phyloP scores from a whole-genome alignment of 139 green algal species.

The Coccomyxa sp. region DNA sequence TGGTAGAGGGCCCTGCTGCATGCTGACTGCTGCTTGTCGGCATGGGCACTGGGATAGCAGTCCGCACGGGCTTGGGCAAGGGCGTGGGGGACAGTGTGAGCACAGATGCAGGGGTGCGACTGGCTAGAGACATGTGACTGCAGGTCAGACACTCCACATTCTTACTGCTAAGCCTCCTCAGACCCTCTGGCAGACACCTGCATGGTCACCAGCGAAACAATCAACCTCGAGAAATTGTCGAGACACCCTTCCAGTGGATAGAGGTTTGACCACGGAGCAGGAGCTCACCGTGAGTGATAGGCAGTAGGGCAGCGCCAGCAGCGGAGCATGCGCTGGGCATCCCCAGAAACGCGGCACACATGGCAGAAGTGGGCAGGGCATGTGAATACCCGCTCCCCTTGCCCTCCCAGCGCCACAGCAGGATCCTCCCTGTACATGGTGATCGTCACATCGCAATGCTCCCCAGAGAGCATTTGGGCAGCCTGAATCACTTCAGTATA shows the following conservation, averaged over 20 bases:
- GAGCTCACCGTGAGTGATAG: not conserved
- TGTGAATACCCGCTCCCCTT: not conserved
- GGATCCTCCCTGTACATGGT: not conserved
- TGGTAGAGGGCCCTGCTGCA: no score
- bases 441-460: not conserved
- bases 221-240: no score
- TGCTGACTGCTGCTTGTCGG: no score
- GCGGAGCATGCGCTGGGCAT: not conserved
- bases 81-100: no score
- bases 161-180: not conserved
- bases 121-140: not conserved
- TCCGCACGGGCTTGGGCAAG: no score
- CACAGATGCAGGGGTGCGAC: no score
- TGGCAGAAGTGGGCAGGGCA: slow-evolving; percentile 5
- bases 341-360: not conserved
- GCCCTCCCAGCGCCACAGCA: not conserved
- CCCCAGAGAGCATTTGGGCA: no score
- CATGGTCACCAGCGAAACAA: not conserved
- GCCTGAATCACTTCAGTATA: no score
- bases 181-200: not conserved
- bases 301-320: slow-evolving; percentile 1
- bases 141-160: not conserved
- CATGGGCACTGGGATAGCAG: no score
- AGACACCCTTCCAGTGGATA: not conserved
- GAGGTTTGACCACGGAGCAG: not conserved